Base-by-base conservation (phyloP, 768 basidiomycete species). In the Cyclocybe cylindracea region DNA sequence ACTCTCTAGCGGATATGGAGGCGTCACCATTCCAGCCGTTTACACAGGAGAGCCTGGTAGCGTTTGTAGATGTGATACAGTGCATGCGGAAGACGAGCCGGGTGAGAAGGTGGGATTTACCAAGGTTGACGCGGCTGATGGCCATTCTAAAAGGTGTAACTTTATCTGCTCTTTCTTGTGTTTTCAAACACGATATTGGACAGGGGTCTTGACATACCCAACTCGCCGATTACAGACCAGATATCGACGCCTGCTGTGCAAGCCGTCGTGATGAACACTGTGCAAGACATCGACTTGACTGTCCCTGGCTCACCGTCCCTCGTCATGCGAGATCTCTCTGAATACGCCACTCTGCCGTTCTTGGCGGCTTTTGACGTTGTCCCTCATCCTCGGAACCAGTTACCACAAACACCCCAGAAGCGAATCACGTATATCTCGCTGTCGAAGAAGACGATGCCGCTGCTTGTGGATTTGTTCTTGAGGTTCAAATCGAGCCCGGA, bases 151-250 rank as follows among this genome's bases (percentile, higher is more conserved):
- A 93, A 77, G 85, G 87, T 77, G 66, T 56, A 7, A 10, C 42
- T 44, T 1, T 39, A 36, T 44, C 24, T 11, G 19, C 46, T 16
- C n/a, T 11, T 47, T 46, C 16, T 29, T 11, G 13, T 39, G 2
- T 39, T 11, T 14, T 29, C 7, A 44, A n/a, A 38, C 6, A 18
- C 61, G 5, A 58, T 39, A 32, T 14, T 7, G 43, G 44, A 4
- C 56, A 90, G 89, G 85, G 24, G 77, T 89, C 34, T 71, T 91
- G 57, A 94, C 90, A 0, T 97, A 97, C 62, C 74, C 85, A 2
- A 77, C 50, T 94, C 91, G 0, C 85, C 89, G 93, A 96, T 62
- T 96, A 92, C 65, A 77, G 94, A 38, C 87, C 91, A 1, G 96
- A 99, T 60, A 76, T 94, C 38, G 95, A 98, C 62, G 68, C 73